Conservation (phyloP, 805 yeast genomes). For the Lipomyces lipofer region DNA sequence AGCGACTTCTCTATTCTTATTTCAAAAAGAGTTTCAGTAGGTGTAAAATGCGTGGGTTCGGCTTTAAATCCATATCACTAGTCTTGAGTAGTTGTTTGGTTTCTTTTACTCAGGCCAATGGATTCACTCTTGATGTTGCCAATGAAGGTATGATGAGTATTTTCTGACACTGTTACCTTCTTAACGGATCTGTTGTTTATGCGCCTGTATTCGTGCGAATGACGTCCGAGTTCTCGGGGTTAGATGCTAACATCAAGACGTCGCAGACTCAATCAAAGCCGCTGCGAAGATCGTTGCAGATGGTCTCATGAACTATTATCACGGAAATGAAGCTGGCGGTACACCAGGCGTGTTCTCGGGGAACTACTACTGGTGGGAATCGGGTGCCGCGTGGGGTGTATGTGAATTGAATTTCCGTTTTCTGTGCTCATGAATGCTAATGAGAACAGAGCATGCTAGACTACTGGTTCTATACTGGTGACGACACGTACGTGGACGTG, state of each 20-base stretch:
- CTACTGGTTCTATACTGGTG: constrained; percentile 67
- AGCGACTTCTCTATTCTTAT: too few species aligned
- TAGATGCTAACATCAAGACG: too few species aligned
- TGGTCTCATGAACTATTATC: constrained; percentile 71
- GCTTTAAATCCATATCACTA: too few species aligned
- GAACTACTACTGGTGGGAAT: constrained; percentile 97
- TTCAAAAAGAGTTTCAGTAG: too few species aligned
- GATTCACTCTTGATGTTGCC: background rate
- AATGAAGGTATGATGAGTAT: constrained; percentile 2
- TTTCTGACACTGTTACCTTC: too few species aligned
- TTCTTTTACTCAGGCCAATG: too few species aligned
- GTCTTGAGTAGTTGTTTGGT: too few species aligned
- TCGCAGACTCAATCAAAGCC: constrained; percentile 45
- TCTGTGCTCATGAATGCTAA: background rate
- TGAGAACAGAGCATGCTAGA: constrained; percentile 47
- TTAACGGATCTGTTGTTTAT: background rate
- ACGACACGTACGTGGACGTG: constrained; percentile 59
- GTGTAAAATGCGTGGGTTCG: too few species aligned
- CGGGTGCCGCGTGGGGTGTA: constrained; percentile 71
- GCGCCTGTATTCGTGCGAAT: too few species aligned
- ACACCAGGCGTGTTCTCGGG: constrained; percentile 79
- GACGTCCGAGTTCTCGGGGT: too few species aligned
- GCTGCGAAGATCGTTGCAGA: constrained; percentile 54
- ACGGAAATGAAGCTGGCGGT: constrained; percentile 65
- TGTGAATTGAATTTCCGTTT: background rate